phyloP scores from a whole-genome alignment of 768 basidiomycete genomes.

The Pulveroboletus sp. region DNA sequence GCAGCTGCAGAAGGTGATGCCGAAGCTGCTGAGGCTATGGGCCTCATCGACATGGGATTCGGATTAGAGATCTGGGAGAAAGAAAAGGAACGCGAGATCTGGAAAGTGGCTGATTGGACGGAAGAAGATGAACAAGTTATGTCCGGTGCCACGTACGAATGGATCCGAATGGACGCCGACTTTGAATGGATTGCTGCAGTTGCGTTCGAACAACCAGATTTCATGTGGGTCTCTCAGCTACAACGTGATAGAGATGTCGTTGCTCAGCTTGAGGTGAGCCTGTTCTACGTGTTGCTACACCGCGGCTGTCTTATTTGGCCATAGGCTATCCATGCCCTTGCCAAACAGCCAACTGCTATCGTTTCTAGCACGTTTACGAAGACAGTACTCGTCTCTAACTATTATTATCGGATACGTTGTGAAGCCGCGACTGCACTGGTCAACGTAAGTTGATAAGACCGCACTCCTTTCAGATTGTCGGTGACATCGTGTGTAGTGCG shows the following conservation, averaged over 20 bases:
- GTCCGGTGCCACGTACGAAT: slow-evolving; percentile 96
- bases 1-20: slow-evolving; percentile 89
- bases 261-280: slow-evolving; percentile 87
- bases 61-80: slow-evolving; percentile 96
- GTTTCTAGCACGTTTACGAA: slow-evolving; percentile 90
- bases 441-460: slow-evolving; percentile 46
- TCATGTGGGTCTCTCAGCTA: slow-evolving; percentile 97
- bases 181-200: slow-evolving; percentile 98
- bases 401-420: slow-evolving; percentile 93
- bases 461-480: slow-evolving; percentile 4
- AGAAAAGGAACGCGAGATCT: slow-evolving; percentile 84
- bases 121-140: slow-evolving; percentile 93
- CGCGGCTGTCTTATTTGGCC: slow-evolving; percentile 9
- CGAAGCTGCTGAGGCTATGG: slow-evolving; percentile 90
- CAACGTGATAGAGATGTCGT: slow-evolving; percentile 95
- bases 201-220: slow-evolving; percentile 92
- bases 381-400: slow-evolving; percentile 90
- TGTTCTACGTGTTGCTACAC: neutral
- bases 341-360: slow-evolving; percentile 75
- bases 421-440: slow-evolving; percentile 88
- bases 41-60: slow-evolving; percentile 92
- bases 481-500: slow-evolving; percentile 53
- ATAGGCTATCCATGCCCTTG: slow-evolving; percentile 86
- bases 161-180: slow-evolving; percentile 98
- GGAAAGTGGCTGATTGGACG: slow-evolving; percentile 98